phyloP scores from a whole-genome alignment of 2,329 filamentous ascomycete species.

The Fusarium succisae region DNA sequence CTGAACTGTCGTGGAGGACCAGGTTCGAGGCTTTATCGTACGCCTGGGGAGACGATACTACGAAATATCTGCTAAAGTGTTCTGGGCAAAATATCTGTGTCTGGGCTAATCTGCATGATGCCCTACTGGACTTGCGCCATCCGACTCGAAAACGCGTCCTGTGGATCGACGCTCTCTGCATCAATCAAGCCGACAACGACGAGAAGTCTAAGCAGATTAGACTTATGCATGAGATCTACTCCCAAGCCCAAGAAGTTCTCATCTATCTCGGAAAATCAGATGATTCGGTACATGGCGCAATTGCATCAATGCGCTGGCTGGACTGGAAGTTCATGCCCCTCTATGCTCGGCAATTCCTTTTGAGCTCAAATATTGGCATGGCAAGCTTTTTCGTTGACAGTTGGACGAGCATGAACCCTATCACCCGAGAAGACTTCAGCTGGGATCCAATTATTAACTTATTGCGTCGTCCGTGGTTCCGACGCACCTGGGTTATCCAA shows the following conservation, averaged over 20 bases:
- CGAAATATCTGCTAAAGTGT: rapidly evolving
- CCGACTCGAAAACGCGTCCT: rapidly evolving
- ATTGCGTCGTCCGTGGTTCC: background rate
- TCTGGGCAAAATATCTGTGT: rapidly evolving
- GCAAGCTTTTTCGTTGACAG: rapidly evolving
- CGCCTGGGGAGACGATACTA: background rate
- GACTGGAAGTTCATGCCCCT: background rate
- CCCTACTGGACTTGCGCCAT: rapidly evolving
- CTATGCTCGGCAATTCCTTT: rapidly evolving
- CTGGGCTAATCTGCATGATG: rapidly evolving
- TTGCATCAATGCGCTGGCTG: background rate
- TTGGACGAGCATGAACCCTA: rapidly evolving
- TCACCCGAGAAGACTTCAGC: rapidly evolving
- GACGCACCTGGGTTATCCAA: background rate
- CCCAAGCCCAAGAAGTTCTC: rapidly evolving
- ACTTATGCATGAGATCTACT: background rate
- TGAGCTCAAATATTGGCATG: rapidly evolving
- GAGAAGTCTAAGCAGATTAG: background rate
- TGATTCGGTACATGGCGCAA: rapidly evolving
- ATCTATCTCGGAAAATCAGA: background rate
- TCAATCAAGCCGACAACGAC: rapidly evolving
- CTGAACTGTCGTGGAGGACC: background rate
- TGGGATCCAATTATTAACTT: background rate
- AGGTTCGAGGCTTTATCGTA: background rate
- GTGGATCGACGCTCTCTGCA: background rate